Percentiles rank a stretch among this genome's conserved stretches.
phyloP scores from a whole-genome alignment of 2,329 filamentous ascomycete genomes.

The Seiridium cupressi region DNA sequence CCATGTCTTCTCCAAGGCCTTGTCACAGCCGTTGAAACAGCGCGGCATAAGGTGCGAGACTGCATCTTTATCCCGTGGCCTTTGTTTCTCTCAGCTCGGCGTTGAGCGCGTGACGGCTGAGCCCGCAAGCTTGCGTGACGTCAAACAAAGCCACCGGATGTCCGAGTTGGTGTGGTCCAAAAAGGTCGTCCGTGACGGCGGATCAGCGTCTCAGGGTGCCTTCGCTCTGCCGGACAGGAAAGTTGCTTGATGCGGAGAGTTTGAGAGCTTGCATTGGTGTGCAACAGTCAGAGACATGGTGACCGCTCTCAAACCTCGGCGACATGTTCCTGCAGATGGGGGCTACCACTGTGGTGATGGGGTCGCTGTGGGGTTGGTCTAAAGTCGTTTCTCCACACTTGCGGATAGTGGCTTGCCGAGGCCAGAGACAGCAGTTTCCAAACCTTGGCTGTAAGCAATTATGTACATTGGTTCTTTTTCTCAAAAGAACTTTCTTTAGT shows the following conservation, averaged over 20 bases:
- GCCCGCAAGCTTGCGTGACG: neutral
- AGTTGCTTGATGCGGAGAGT: neutral
- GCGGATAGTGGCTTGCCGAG: neutral
- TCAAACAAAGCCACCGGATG: conserved; percentile 1
- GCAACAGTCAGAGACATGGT: neutral
- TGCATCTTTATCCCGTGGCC: neutral
- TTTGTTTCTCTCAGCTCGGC: neutral
- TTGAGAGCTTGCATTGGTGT: neutral
- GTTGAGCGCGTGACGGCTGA: neutral
- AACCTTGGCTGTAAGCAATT: too few species aligned
- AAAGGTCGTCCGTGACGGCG: too few species aligned
- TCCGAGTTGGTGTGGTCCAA: neutral
- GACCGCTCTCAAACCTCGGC: neutral
- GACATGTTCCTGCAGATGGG: neutral
- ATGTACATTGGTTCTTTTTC: too few species aligned
- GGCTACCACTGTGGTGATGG: neutral
- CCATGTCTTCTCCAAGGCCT: neutral
- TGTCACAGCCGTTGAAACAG: neutral
- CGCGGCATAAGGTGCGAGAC: conserved; percentile 1
- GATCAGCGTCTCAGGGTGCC: too few species aligned
- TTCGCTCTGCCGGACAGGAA: too few species aligned
- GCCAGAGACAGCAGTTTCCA: neutral
- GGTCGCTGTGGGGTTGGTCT: neutral
- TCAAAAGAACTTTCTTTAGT: too few species aligned
- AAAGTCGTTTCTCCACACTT: neutral